Percentiles rank a stretch among this genome's conserved stretches.
Evolutionary conservation across 1,139 yeast species (phyloP).

Genomic region (Pneumocystis wakefieldiae): DNA sequence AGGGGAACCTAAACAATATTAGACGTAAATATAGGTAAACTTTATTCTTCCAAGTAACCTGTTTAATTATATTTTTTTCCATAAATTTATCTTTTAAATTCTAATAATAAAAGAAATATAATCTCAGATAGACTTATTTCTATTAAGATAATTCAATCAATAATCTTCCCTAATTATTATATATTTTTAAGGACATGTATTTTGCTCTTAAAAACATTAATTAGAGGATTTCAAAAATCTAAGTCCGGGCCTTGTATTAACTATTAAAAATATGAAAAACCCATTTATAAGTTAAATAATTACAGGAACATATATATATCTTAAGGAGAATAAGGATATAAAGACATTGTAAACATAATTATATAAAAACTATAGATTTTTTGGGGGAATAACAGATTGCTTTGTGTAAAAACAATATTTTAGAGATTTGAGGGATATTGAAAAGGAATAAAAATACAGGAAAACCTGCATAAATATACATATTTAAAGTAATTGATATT

Average conservation of each 20-base stretch:
- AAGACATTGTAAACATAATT: neutral
- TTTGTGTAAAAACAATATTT: neutral
- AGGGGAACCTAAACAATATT: neutral
- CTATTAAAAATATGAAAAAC: neutral
- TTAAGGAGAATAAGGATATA: neutral
- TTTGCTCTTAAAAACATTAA: neutral
- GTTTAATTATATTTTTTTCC: neutral
- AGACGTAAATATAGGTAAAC: neutral
- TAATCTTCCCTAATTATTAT: neutral
- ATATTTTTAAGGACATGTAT: neutral
- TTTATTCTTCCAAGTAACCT: neutral
- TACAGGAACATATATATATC: neutral
- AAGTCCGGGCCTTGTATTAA: neutral
- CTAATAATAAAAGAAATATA: neutral
- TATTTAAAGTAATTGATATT: too few species aligned
- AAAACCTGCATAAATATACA: too few species aligned
- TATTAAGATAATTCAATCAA: neutral
- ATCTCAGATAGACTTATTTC: neutral
- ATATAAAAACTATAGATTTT: neutral
- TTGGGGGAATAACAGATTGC: neutral
- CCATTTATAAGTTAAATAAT: neutral
- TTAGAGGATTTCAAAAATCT: neutral
- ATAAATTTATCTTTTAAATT: neutral
- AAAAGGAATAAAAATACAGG: neutral
- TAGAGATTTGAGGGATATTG: neutral